Conservation (phyloP, 768 basidiomycete genomes). For the Mycena venus region DNA sequence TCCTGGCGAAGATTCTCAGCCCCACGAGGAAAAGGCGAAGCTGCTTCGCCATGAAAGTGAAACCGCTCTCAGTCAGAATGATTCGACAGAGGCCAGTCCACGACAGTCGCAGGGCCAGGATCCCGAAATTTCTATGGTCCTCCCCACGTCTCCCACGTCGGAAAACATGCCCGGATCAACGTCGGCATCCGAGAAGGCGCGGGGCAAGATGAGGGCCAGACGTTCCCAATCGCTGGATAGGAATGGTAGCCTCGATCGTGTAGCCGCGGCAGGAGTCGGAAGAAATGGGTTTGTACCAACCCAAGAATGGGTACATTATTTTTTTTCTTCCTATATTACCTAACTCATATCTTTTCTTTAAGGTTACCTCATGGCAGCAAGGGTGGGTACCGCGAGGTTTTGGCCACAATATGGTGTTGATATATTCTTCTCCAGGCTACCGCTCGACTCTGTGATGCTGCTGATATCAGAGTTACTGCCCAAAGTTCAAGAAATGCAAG, state of each 20-base stretch:
- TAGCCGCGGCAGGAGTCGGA: constrained; percentile 80
- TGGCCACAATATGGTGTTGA: not conserved
- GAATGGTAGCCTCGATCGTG: constrained; percentile 69
- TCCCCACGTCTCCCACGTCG: constrained; percentile 59
- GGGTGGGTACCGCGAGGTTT: constrained; percentile 65
- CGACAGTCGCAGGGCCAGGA: constrained; percentile 40
- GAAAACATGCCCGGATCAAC: constrained; percentile 50
- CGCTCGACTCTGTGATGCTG: constrained; percentile 89
- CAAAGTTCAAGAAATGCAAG: constrained; percentile 85
- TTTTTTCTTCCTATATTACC: not conserved
- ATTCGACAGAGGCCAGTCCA: constrained; percentile 34
- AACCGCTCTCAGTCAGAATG: constrained; percentile 34
- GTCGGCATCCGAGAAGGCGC: constrained; percentile 84
- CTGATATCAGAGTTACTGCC: constrained; percentile 91
- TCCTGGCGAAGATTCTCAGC: constrained; percentile 50
- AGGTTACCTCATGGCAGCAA: constrained; percentile 97
- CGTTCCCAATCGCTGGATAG: constrained; percentile 67
- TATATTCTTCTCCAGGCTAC: constrained; percentile 67
- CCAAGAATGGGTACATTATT: constrained; percentile 90
- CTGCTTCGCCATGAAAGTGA: constrained; percentile 69
- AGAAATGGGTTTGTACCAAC: constrained; percentile 95
- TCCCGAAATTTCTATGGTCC: constrained; percentile 52
- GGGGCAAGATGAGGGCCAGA: constrained; percentile 91
- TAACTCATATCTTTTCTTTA: not conserved
- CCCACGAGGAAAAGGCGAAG: constrained; percentile 76